These are phyloP conservation scores for Acephala macrosclerotiorum DNA, from an alignment of 2,329 filamentous ascomycete species.

Conservation along the genomic window DNA sequence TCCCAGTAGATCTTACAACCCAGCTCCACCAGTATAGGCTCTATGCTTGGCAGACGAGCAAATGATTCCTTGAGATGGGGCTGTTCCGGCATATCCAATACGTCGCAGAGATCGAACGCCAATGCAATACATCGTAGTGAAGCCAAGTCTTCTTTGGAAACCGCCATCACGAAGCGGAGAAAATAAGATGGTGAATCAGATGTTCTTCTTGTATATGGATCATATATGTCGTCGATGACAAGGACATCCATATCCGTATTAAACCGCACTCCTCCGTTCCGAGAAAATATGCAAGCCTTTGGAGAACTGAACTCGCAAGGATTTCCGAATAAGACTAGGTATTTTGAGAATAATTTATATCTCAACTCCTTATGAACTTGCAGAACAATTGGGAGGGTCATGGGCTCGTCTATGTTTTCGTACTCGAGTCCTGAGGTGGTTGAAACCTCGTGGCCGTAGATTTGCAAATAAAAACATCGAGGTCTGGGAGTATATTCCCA, in stretches of 20 bases:
- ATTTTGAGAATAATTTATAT: background rate
- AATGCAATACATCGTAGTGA: background rate
- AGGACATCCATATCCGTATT: background rate
- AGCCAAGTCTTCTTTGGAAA: background rate
- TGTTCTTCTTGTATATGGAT: too few species aligned
- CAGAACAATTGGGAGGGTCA: background rate
- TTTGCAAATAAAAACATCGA: too few species aligned
- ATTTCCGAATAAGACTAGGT: background rate
- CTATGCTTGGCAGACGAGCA: background rate
- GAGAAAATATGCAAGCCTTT: too few species aligned
- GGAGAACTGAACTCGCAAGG: too few species aligned
- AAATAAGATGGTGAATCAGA: too few species aligned
- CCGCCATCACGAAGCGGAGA: background rate
- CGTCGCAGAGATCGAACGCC: background rate
- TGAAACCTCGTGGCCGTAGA: too few species aligned
- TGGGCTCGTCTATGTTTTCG: too few species aligned
- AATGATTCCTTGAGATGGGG: background rate
- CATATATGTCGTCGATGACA: too few species aligned
- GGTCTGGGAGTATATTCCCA: background rate
- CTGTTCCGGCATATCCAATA: background rate
- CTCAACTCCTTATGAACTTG: background rate
- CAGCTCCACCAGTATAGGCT: background rate
- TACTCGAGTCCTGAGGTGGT: too few species aligned
- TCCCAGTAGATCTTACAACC: too few species aligned
- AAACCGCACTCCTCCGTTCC: background rate